Evolutionary conservation across 495 filamentous ascomycete genomes (phyloP).

Genomic region (Podospora pseudocomata): DNA sequence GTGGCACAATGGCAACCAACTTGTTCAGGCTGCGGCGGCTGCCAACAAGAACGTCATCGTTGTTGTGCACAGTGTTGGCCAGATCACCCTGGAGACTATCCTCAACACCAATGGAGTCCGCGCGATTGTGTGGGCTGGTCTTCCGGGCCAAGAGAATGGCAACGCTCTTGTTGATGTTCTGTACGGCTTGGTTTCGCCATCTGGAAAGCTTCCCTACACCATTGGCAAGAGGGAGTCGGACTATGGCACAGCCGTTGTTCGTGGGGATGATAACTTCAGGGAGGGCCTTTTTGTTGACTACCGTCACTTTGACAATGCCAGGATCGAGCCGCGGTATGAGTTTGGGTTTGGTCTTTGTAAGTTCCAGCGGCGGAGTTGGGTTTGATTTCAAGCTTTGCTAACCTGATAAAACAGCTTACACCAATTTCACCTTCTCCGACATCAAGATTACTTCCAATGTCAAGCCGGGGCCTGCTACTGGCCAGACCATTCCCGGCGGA

Average conservation of each 20-base stretch:
- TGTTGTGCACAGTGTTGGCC: slow-evolving; percentile 87
- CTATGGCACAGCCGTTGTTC: slow-evolving; percentile 54
- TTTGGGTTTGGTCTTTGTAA: slow-evolving; percentile 69
- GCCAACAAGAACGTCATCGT: slow-evolving; percentile 72
- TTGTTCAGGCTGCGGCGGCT: slow-evolving; percentile 62
- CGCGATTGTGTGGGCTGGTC: slow-evolving; percentile 33
- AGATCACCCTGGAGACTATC: slow-evolving; percentile 79
- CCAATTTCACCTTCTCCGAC: slow-evolving; percentile 63
- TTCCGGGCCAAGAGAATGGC: slow-evolving; percentile 37
- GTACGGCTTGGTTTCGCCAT: slow-evolving; percentile 46
- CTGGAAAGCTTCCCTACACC: slow-evolving; percentile 69
- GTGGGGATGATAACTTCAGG: slow-evolving; percentile 47
- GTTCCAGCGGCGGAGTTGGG: slow-evolving; percentile 11
- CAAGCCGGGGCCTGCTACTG: neutral
- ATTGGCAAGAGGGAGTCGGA: slow-evolving; percentile 50
- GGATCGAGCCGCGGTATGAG: slow-evolving; percentile 66
- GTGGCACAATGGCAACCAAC: slow-evolving; percentile 71
- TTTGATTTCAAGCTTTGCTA: neutral
- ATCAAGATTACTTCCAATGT: slow-evolving; percentile 34
- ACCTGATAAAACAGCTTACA: slow-evolving; percentile 48
- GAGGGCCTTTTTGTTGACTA: slow-evolving; percentile 82
- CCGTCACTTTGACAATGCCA: slow-evolving; percentile 64
- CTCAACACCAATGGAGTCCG: slow-evolving; percentile 65
- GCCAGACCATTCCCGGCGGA: slow-evolving; percentile 48
- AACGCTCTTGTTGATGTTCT: slow-evolving; percentile 31